Conservation (phyloP, 192 early-diverging fungal species). For the Coemansia sp. region DNA sequence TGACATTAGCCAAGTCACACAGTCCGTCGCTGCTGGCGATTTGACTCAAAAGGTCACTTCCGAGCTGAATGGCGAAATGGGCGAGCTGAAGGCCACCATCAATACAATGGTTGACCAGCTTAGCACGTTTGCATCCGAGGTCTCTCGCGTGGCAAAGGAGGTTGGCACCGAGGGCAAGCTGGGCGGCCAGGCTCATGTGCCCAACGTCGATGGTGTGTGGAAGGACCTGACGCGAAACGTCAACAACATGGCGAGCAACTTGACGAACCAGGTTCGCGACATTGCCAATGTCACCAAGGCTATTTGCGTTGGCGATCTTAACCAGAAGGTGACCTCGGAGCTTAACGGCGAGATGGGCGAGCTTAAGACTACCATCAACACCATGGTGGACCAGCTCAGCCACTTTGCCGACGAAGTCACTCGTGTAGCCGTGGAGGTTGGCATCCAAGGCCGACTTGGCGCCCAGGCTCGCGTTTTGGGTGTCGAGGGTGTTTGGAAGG, state of each 20-base stretch:
- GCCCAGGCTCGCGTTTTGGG: conserved; percentile 56
- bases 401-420: conserved; percentile 61
- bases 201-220: conserved; percentile 63
- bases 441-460: conserved; percentile 59
- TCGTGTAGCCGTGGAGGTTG: conserved; percentile 71
- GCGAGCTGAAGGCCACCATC: conserved; percentile 56
- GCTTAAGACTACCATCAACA: conserved; percentile 67
- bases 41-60: conserved; percentile 54
- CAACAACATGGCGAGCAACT: conserved; percentile 63
- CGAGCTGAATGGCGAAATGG: conserved; percentile 63
- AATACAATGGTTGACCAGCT: conserved; percentile 65
- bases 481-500: conserved; percentile 64
- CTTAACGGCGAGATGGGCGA: conserved; percentile 66
- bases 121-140: conserved; percentile 51
- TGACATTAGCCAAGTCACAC: conserved; percentile 55
- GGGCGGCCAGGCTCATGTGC: neutral
- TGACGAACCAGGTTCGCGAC: conserved; percentile 67
- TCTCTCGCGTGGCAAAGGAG: conserved; percentile 57
- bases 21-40: conserved; percentile 59
- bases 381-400: conserved; percentile 63
- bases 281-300: conserved; percentile 64
- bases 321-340: conserved; percentile 60
- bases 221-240: conserved; percentile 63
- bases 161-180: conserved; percentile 28
- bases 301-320: conserved; percentile 62